A percentile compares a stretch with the other conserved stretches of the same genome.
Evolutionary conservation across 176 grass and related monocot genomes (phyloP).

Genomic region (Eremochloa ophiuroides): DNA sequence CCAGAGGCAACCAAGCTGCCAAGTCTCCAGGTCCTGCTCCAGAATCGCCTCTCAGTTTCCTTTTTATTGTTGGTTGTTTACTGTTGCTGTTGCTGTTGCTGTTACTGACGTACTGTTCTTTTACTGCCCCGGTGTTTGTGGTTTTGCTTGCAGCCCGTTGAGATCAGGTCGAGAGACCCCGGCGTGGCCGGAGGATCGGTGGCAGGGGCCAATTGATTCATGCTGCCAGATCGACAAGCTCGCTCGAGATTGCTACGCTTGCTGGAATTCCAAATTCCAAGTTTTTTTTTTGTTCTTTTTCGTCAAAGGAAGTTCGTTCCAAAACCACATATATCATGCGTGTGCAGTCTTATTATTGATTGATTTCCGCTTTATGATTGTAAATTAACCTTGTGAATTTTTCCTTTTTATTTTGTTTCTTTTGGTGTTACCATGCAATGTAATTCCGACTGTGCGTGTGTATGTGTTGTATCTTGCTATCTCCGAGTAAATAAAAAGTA

Average conservation of each 20-base stretch:
- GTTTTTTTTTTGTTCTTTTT: not conserved
- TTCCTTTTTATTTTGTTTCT: not conserved
- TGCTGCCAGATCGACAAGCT: not conserved
- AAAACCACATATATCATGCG: not conserved
- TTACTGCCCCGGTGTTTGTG: not conserved
- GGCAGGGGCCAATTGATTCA: constrained; percentile 8
- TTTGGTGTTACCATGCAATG: not conserved
- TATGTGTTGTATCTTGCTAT: not conserved
- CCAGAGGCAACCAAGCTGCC: not conserved
- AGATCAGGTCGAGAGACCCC: constrained; percentile 27
- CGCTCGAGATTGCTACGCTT: not conserved
- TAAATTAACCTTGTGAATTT: not conserved
- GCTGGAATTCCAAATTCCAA: not conserved
- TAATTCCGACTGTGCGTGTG: not conserved
- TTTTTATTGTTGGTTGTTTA: not conserved
- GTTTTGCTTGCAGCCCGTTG: not conserved
- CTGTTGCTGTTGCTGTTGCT: not conserved
- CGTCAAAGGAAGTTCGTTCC: not conserved
- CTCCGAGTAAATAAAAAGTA: not conserved
- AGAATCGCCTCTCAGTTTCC: not conserved
- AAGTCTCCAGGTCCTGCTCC: not conserved
- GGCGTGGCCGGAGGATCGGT: constrained; percentile 1
- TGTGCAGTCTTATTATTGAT: not conserved
- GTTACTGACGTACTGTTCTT: not conserved
- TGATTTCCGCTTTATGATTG: not conserved